Evolutionary conservation across 2,329 filamentous ascomycete species (phyloP).

Genomic region (Helotiales sp.): DNA sequence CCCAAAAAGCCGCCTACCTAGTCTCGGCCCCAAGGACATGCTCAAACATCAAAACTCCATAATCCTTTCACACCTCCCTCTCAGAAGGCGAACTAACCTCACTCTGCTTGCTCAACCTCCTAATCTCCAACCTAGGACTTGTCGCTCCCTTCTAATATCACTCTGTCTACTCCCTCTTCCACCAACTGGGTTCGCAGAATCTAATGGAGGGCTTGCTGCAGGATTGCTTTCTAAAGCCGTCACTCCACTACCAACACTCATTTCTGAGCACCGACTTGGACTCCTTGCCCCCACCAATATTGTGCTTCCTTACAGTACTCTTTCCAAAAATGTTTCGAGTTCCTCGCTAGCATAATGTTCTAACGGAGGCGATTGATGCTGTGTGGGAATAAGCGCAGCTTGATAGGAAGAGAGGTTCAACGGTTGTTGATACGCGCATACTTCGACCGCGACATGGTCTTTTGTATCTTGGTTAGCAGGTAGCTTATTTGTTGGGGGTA

Average conservation of each 20-base stretch:
- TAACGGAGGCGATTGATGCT: too few species aligned
- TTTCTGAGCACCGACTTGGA: conserved; percentile 3
- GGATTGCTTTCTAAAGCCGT: neutral
- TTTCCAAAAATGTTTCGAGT: neutral
- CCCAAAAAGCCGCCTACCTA: too few species aligned
- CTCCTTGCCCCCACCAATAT: neutral
- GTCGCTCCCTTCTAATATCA: neutral
- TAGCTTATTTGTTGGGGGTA: neutral
- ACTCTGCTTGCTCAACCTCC: conserved; percentile 3
- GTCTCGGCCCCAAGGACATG: neutral
- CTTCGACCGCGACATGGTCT: conserved; percentile 4
- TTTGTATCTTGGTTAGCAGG: conserved; percentile 14
- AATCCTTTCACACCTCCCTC: neutral
- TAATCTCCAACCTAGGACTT: neutral
- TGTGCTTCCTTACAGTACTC: neutral
- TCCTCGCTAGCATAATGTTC: neutral
- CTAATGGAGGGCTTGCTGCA: too few species aligned
- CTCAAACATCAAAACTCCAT: neutral
- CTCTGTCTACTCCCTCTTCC: neutral
- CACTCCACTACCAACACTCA: neutral
- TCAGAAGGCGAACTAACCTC: conserved; percentile 1
- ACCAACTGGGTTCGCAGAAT: neutral
- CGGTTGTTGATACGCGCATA: neutral
- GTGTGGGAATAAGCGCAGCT: too few species aligned
- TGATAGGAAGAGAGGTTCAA: conserved; percentile 5